Percentiles rank a stretch among this genome's conserved stretches.
phyloP scores from a whole-genome alignment of 2,329 filamentous ascomycete genomes.

The Calonectria multiphialidica region DNA sequence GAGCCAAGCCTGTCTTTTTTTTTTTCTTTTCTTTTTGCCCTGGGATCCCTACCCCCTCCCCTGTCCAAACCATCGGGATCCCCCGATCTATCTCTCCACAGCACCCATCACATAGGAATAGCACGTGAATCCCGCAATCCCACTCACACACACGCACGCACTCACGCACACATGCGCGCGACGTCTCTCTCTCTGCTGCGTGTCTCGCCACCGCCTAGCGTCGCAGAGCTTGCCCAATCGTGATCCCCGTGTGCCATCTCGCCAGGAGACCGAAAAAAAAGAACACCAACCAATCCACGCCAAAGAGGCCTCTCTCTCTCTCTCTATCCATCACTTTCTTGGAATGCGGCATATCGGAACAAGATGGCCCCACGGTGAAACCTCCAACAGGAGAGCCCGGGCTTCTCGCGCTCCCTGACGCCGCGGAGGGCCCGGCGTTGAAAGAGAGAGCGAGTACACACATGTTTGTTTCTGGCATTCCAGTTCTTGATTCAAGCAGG shows the following conservation, averaged over 20 bases:
- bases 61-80: conserved; percentile 29
- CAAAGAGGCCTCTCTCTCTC: neutral
- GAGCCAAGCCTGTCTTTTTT: neutral
- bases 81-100: conserved; percentile 30
- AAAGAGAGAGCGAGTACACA: neutral
- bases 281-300: neutral
- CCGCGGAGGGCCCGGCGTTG: neutral
- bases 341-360: neutral
- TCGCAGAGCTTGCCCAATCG: neutral
- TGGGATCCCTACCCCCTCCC: neutral
- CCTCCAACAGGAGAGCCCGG: neutral
- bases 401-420: neutral
- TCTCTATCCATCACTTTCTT: too few species aligned
- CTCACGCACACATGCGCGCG: neutral
- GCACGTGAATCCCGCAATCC: conserved; percentile 9
- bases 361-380: conserved; percentile 6
- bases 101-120: neutral
- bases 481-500: conserved; percentile 22
- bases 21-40: too few species aligned
- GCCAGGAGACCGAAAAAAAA: neutral
- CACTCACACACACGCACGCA: neutral
- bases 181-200: neutral
- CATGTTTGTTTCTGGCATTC: conserved; percentile 4
- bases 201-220: neutral
- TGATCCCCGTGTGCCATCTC: neutral